These are phyloP conservation scores for Thelonectria blattea DNA, from an alignment of 2,329 filamentous ascomycete species.

Conservation along the genomic window DNA sequence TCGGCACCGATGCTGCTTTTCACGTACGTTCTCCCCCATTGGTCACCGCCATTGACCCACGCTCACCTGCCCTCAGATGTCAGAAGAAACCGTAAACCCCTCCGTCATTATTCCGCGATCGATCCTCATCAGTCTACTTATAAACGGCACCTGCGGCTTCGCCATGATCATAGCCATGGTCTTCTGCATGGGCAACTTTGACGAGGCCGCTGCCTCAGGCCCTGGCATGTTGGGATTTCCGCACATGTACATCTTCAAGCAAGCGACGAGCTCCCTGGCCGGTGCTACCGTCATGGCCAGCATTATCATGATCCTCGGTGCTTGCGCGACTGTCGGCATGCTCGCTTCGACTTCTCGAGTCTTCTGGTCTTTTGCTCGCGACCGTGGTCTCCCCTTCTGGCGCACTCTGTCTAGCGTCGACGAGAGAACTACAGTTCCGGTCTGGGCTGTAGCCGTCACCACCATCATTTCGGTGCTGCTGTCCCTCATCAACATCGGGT, in stretches of 20 bases:
- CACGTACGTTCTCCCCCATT: slow-evolving; percentile 30
- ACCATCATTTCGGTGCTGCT: slow-evolving; percentile 39
- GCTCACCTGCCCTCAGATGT: slow-evolving; percentile 41
- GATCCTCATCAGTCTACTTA: slow-evolving; percentile 53
- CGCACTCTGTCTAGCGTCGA: slow-evolving; percentile 36
- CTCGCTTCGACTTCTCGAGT: slow-evolving; percentile 64
- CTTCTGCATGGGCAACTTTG: slow-evolving; percentile 59
- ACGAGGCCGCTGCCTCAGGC: slow-evolving; percentile 48
- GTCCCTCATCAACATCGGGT: slow-evolving; percentile 44
- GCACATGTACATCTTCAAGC: slow-evolving; percentile 64
- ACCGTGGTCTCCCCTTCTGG: slow-evolving; percentile 43
- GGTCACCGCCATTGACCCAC: too few relatives aligned
- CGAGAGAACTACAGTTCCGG: slow-evolving; percentile 37
- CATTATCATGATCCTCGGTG: slow-evolving; percentile 56
- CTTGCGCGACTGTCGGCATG: slow-evolving; percentile 57
- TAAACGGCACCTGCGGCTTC: slow-evolving; percentile 61
- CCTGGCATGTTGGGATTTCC: slow-evolving; percentile 55
- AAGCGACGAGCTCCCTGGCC: slow-evolving; percentile 54
- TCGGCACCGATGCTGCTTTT: slow-evolving; percentile 41
- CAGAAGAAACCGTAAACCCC: slow-evolving; percentile 55
- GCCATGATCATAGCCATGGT: slow-evolving; percentile 62
- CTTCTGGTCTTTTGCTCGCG: slow-evolving; percentile 58
- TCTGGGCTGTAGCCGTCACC: slow-evolving; percentile 38
- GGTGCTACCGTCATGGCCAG: slow-evolving; percentile 57
- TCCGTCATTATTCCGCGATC: slow-evolving; percentile 56